Evolutionary conservation across 208 protist genomes (phyloP), one percentile per base, ranked within the genome.

Genomic region (Leishmania mexicana): DNA sequence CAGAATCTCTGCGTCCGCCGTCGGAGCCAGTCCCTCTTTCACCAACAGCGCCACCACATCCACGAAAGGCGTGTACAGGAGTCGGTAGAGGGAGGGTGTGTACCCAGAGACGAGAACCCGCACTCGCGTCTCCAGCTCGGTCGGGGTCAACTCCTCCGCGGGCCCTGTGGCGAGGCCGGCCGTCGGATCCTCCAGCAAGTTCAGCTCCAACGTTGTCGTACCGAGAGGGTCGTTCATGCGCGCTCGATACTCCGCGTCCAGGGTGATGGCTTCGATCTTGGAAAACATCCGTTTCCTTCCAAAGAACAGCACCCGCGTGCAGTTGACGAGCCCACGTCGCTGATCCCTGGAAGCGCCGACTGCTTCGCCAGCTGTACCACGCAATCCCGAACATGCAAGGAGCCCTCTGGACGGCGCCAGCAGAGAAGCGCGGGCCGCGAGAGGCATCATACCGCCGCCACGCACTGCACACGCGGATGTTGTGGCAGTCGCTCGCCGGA

Each of bases 131-230:
- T 92, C 90, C 38, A 97, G 83, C 82, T 97, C 94, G 1, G 88
- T 86, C 4, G 86, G 80, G 8, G 91, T 88, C 51, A 97, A 76
- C 88, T 97, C 92, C 84, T 96, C 92, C 1, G 92, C 94, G 0
- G 90, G 86, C 3, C 90, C 91, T 21, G 85, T 76, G 31, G 88
- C 85, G 13, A 97, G 89, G n/a, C 94, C 94, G 35, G 92, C 94
- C 24, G 90, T 94, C n/a, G 94, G 94, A 76, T 97, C 94, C 68
- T 95, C 94, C 80, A 96, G 88, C n/a, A 97, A 74, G 64, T 93
- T 97, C 45, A 93, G 78, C 67, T 93, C 89, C 0, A 95, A 79
- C 74, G 85, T 76, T 17, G 77, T 79, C 31, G 82, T 60, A 19
- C 74, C 73, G 10, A 70, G n/a, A 38, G n/a, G 62, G 5, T 58